Evolutionary conservation across 768 basidiomycete genomes (phyloP).

Genomic region (Pleurotus tuber-regium): DNA sequence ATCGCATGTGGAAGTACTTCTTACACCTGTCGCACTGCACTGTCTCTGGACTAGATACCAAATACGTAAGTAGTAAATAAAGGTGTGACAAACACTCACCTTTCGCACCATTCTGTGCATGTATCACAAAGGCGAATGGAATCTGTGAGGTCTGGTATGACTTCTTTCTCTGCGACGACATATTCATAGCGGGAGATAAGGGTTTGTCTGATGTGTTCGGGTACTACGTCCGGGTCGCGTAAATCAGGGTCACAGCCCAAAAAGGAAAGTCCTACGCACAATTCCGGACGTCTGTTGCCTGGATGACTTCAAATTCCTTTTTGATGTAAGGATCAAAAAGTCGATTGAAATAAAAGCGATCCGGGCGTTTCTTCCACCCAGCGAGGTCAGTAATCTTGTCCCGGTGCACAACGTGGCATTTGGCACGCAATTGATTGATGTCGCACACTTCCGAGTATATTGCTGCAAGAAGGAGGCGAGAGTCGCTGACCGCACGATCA

Average conservation of each 20-base stretch:
- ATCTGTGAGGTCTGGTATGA: slow-evolving; percentile 88
- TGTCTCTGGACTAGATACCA: slow-evolving; percentile 61
- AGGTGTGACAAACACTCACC: slow-evolving; percentile 43
- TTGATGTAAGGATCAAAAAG: slow-evolving; percentile 98
- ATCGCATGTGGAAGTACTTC: slow-evolving; percentile 91
- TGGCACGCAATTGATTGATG: slow-evolving; percentile 87
- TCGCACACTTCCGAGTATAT: slow-evolving; percentile 97
- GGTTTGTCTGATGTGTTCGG: slow-evolving; percentile 74
- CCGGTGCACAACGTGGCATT: slow-evolving; percentile 91
- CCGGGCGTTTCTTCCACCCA: slow-evolving; percentile 91
- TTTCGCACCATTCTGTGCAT: slow-evolving; percentile 88
- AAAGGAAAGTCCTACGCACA: slow-evolving; percentile 49
- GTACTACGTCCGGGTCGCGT: slow-evolving; percentile 46
- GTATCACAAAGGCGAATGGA: slow-evolving; percentile 79
- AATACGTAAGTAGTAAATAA: slow-evolving; percentile 16
- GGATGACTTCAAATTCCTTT: slow-evolving; percentile 95
- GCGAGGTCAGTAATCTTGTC: slow-evolving; percentile 93
- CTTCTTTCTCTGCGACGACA: slow-evolving; percentile 92
- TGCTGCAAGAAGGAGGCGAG: slow-evolving; percentile 88
- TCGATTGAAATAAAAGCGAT: slow-evolving; percentile 95
- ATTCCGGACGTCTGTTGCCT: slow-evolving; percentile 82
- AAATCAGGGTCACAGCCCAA: slow-evolving; percentile 3
- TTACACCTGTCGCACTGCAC: slow-evolving; percentile 93
- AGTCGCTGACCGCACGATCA: slow-evolving; percentile 87
- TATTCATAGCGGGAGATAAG: slow-evolving; percentile 88